These are phyloP conservation scores for Castanopsis chinensis DNA, from an alignment of 306 rosid species.

Conservation along the genomic window DNA sequence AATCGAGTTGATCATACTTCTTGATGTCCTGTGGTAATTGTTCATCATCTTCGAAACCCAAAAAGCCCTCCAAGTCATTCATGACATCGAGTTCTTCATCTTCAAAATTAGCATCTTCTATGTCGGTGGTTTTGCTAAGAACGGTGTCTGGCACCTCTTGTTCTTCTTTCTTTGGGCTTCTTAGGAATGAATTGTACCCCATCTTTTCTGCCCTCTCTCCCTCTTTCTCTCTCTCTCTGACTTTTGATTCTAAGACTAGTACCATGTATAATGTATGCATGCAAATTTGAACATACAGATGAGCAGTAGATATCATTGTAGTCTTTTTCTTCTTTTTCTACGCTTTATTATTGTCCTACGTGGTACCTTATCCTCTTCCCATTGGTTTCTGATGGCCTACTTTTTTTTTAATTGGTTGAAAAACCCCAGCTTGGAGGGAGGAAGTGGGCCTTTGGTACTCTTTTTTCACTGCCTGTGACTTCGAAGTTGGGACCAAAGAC, in stretches of 20 bases:
- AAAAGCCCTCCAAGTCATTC: constrained; percentile 47
- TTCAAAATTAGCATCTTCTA: constrained; percentile 10
- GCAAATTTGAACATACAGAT: not conserved
- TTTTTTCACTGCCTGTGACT: not conserved
- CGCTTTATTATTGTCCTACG: constrained; percentile 11
- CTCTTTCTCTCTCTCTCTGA: not conserved
- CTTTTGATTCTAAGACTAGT: not conserved
- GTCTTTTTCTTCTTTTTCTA: too few relatives aligned
- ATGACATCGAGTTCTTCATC: constrained; percentile 40
- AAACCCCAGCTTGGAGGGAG: constrained; percentile 18
- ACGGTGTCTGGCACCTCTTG: constrained; percentile 47
- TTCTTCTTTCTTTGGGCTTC: constrained; percentile 70
- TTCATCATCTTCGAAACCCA: constrained; percentile 34
- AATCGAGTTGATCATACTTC: constrained; percentile 30
- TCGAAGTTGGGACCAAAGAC: constrained; percentile 14
- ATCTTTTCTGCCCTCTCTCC: not conserved
- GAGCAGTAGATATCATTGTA: not conserved
- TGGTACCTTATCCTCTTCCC: constrained; percentile 37
- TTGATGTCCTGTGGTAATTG: not conserved
- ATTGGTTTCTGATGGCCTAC: constrained; percentile 24
- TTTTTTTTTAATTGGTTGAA: constrained; percentile 9
- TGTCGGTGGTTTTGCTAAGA: constrained; percentile 17
- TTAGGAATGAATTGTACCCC: constrained; percentile 39
- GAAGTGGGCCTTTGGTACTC: not conserved
- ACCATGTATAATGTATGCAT: constrained; percentile 5